Base-by-base conservation (phyloP, 1,139 yeast species). In the Taphrina populina region DNA sequence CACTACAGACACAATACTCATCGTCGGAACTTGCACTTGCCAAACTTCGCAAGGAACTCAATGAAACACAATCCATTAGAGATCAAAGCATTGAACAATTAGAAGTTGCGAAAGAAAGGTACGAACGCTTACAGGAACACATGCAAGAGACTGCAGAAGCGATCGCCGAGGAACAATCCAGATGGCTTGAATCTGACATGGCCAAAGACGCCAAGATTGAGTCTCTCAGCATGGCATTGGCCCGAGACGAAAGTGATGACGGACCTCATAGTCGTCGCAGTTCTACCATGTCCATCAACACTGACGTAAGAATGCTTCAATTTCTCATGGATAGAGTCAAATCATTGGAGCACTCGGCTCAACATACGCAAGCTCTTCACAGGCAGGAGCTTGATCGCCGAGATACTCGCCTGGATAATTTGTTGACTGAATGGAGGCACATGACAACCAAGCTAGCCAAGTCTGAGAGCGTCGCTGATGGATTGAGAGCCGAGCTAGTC, bases 141-240 rank as follows among this genome's bases (percentile, higher is more conserved):
- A 21, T 52, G 33, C 34, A 43, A 36, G 51, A 44, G 13, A 33
- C 56, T 10, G 56, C 56, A 11, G 20, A 21, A 15, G 34, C 32
- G 35, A 52, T 52, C 23, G 56, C 51, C 8, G 49, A 52, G 7
- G 56, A 52, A 26, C 56, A 52, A 21, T 35, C 44, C 36, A 34
- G 56, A 8, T 52, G 56, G 56, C 33, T 20, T 20, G 39, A 40
- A 5, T 20, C 39, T 6, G 46, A 21, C 33, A 21, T 21, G n/a
- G 26, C 30, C 32, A 49, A 37, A 33, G 36, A 21, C 24, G 17
- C 4, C 40, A 30, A 15, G 54, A 40, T 17, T 11, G 24, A n/a
- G 23, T 23, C 20, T 26, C 23, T 21, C 35, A 37, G 15, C 29
- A 8, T 37, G 27, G 10, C 19, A 17, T 11, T n/a, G 19, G 35